Conservation (phyloP, 352 stramenopile species). For the Globisporangium carolinianum region DNA sequence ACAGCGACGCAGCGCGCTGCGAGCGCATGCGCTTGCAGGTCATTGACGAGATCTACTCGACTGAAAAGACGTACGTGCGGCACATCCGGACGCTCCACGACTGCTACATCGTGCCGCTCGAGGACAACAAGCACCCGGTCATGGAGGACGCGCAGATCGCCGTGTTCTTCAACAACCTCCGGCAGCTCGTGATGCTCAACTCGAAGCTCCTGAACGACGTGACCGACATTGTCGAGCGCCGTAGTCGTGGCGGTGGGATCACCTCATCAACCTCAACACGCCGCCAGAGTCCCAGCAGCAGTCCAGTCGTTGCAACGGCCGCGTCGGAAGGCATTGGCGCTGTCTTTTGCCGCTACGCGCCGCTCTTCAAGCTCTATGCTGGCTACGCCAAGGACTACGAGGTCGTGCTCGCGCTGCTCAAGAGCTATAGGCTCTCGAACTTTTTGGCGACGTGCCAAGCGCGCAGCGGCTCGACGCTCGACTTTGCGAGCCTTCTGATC, state of each 20-base stretch:
- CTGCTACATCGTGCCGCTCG: conserved; percentile 73
- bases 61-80: conserved; percentile 69
- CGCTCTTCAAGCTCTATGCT: conserved; percentile 78
- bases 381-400: conserved; percentile 83
- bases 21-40: conserved; percentile 37
- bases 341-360: conserved; percentile 75
- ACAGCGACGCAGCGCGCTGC: conserved; percentile 9
- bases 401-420: conserved; percentile 53
- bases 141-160: conserved; percentile 81
- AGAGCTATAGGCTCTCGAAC: conserved; percentile 39
- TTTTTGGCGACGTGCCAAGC: conserved; percentile 55
- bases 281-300: conserved; percentile 4
- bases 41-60: conserved; percentile 76
- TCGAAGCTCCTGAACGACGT: conserved; percentile 76
- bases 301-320: conserved; percentile 2
- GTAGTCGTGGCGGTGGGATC: conserved; percentile 1
- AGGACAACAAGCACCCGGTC: conserved; percentile 72
- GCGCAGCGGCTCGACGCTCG: conserved; percentile 46
- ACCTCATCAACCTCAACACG: neutral
- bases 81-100: conserved; percentile 73
- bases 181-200: conserved; percentile 80
- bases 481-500: conserved; percentile 86
- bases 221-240: conserved; percentile 41
- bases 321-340: conserved; percentile 52
- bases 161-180: conserved; percentile 83